Conservation (phyloP, 1,139 yeast species). For the Taphrina sp. region DNA sequence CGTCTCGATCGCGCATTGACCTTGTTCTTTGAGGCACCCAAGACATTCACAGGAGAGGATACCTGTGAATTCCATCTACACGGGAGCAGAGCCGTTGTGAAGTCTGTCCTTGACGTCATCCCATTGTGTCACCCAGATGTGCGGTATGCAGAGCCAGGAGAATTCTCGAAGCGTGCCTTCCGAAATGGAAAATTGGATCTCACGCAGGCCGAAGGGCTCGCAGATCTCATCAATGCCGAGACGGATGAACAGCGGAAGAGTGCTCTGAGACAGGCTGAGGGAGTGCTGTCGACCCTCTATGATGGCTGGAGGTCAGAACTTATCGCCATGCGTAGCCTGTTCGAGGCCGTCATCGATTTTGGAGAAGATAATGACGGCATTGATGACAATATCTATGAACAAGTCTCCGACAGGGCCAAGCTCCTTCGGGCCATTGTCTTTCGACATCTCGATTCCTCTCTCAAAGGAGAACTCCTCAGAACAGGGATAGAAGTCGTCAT, state of each 20-base stretch:
- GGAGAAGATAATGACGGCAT: constrained; percentile 78
- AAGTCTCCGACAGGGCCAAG: constrained; percentile 45
- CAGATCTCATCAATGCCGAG: constrained; percentile 89
- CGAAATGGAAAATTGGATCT: constrained; percentile 64
- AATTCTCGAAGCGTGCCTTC: constrained; percentile 82
- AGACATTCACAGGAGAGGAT: constrained; percentile 93
- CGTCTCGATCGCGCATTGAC: constrained; percentile 76
- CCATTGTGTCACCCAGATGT: constrained; percentile 50
- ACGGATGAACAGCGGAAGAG: constrained; percentile 83
- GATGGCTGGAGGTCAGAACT: constrained; percentile 65
- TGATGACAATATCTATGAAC: constrained; percentile 51
- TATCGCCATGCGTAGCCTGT: constrained; percentile 63
- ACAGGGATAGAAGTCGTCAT: constrained; percentile 73
- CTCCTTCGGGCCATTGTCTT: constrained; percentile 51
- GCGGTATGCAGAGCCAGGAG: constrained; percentile 89
- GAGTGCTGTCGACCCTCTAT: constrained; percentile 59
- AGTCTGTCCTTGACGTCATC: constrained; percentile 67
- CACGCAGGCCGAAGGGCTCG: constrained; percentile 85
- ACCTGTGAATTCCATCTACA: constrained; percentile 81
- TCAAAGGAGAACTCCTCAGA: constrained; percentile 62
- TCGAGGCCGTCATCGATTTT: constrained; percentile 89
- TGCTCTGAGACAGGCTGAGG: constrained; percentile 70
- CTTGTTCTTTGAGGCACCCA: constrained; percentile 67
- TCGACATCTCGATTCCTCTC: constrained; percentile 51
- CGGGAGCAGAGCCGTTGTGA: constrained; percentile 86